Evolutionary conservation across 805 yeast species (phyloP), one percentile per base, ranked within the genome.

Genomic region (Starmerella apicola): DNA sequence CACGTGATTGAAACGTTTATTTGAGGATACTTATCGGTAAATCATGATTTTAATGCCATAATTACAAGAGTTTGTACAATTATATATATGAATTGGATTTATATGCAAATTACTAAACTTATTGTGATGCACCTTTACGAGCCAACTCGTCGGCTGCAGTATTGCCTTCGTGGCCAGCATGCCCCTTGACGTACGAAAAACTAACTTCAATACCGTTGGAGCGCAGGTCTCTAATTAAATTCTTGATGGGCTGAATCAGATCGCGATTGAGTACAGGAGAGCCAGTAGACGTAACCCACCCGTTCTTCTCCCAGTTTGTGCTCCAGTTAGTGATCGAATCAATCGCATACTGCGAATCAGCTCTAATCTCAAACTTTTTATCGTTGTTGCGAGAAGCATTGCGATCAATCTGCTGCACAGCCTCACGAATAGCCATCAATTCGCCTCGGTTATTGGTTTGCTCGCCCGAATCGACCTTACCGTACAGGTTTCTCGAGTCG

Each of bases 371-470:
- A 31, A 41, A 44, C 3, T 15, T 3, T 13, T 20, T 16, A 13
- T 32, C 34, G 6, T 9, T 4, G n/a, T 5, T 5, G 24, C 8
- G 4, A 5, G 8, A 16, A 18, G 19, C 20, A 12, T 37, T 32
- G 6, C n/a, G 6, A 16, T 1, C 46, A 35, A 15, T 65, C 5
- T 52, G 49, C 5, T 55, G 54, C 42, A 81, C 53, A 0, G 91
- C 93, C 25, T 64, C 64, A 4, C 60, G 53, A 16, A 81, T 66
- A 0, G 94, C 95, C 12, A 62, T 56, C 9, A 85, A 67, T 58
- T 86, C 96, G 1, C 94, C 91, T 30, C 82, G 61, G 48, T 81
- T 85, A 51, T 84, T 85, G 1, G 94, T 82, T 25, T 77, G 84
- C 3, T 52, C 52, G 2, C 63, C 66, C 5, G 9, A 16, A 2